A percentile compares a stretch with the other conserved stretches of the same genome.
phyloP scores from a whole-genome alignment of 805 yeast species.

The Candida dajiaensis region DNA sequence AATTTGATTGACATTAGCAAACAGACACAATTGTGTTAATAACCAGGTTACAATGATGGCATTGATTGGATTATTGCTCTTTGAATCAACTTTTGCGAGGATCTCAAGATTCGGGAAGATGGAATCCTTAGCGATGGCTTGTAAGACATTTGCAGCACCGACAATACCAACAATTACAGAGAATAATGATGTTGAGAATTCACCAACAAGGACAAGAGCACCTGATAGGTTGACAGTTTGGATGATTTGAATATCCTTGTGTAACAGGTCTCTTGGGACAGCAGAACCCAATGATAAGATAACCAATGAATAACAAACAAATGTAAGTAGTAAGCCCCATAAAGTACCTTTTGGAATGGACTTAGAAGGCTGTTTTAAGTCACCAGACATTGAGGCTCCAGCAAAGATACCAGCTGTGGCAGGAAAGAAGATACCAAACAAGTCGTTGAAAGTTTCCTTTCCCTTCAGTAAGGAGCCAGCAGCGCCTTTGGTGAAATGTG shows the following conservation, averaged over 20 bases:
- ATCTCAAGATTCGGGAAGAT: conserved; percentile 73
- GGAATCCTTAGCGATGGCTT: conserved; percentile 85
- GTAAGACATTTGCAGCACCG: conserved; percentile 88
- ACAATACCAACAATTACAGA: conserved; percentile 93
- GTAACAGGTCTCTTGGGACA: conserved; percentile 72
- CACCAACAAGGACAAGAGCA: conserved; percentile 75
- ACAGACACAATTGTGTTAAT: conserved; percentile 75
- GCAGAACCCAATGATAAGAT: conserved; percentile 75
- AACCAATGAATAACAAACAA: conserved; percentile 70
- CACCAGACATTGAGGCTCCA: conserved; percentile 99
- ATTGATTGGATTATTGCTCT: conserved; percentile 50
- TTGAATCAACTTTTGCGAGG: conserved; percentile 46
- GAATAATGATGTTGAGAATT: conserved; percentile 82
- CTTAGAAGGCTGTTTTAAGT: conserved; percentile 74
- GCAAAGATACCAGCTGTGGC: conserved; percentile 99
- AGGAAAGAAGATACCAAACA: conserved; percentile 95
- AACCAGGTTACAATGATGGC: conserved; percentile 76
- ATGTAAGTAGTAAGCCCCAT: conserved; percentile 74
- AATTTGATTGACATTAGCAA: conserved; percentile 88
- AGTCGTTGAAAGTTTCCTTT: conserved; percentile 72
- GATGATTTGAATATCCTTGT: conserved; percentile 76
- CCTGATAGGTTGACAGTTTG: conserved; percentile 75
- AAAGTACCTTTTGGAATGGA: conserved; percentile 94
- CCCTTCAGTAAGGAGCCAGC: conserved; percentile 70
- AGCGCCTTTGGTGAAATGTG: conserved; percentile 82